Base-by-base conservation (phyloP, 1,284 basidiomycete species). In the Fomitopsis pinicola region DNA sequence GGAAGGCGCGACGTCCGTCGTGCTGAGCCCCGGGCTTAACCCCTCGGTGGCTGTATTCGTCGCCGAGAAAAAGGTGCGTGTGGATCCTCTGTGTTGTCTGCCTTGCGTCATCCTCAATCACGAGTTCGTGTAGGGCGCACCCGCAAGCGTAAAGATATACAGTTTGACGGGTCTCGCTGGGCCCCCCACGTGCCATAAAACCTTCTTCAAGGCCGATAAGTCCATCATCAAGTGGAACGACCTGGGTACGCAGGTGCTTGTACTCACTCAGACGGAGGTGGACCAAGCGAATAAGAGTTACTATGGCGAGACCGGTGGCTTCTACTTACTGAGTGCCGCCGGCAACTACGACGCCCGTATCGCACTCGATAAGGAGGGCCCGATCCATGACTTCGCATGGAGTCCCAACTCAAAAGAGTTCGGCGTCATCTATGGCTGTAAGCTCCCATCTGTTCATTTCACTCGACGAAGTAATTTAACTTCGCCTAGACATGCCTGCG, bases 381-480 rank as follows among this genome's bases (percentile, higher is more conserved):
- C 95, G 1, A 95, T 99, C 66, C 95, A 98, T 71, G 97, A 98
- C 73, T 97, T 97, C 69, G 81, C 87, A 19, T 99, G 97, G 97
- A 96, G 89, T 69, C 95, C 97, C n/a, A 97, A 95, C 70, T 94
- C 92, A 59, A 94, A 96, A 73, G 97, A 99, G 76, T 99, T 98
- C 71, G 88, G 89, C 62, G 96, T 98, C 42, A 89, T 95, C 54
- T 98, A 98, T 73, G 96, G 97, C 67, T 98, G 93, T 95, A 70
- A 76, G 93, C 84, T 5, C 17, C 38, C 2, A 4, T 35, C 26
- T 38, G 8, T 55, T 50, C 22, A 5, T 45, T 59, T 30, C 30
- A 28, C 22, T 14, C 28, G 3, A 40, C 26, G 14, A 35, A 5
- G 38, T 38, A 28, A 19, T 38, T 17, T 8, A 12, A 59, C 45